Evolutionary conservation across 164 flowering plant genomes (phyloP).

Genomic region (Nymphaea thermarum): DNA sequence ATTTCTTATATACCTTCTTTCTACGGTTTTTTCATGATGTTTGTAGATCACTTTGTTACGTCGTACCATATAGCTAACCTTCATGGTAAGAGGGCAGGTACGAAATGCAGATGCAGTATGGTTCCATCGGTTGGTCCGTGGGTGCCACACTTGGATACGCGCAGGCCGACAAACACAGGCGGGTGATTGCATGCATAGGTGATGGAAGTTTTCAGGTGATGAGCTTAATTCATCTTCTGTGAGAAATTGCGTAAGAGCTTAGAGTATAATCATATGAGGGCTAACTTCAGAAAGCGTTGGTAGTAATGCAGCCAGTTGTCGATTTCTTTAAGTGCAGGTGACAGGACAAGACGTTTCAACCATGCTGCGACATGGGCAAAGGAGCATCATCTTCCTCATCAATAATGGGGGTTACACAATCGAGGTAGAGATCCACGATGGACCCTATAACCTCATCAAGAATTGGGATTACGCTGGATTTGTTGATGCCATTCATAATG

Average conservation of each 20-base stretch:
- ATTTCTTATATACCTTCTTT: neutral
- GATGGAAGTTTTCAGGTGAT: constrained; percentile 63
- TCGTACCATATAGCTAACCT: too few relatives aligned
- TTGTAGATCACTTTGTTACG: too few relatives aligned
- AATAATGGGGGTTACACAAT: constrained; percentile 77
- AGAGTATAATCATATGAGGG: neutral
- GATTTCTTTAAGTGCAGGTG: constrained; percentile 25
- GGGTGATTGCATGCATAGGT: constrained; percentile 88
- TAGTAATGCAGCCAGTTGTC: too few relatives aligned
- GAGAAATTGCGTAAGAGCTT: neutral
- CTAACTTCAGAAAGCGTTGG: too few relatives aligned
- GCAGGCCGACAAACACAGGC: constrained; percentile 58
- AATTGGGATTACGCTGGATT: constrained; percentile 77
- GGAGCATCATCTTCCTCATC: constrained; percentile 59
- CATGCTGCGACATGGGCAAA: constrained; percentile 67
- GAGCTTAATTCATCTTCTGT: too few relatives aligned
- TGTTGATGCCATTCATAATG: constrained; percentile 61
- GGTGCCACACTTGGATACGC: constrained; percentile 95
- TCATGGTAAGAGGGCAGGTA: neutral
- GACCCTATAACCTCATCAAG: constrained; percentile 81
- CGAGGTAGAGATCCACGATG: constrained; percentile 35
- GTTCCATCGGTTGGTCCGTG: constrained; percentile 70
- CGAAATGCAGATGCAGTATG: constrained; percentile 2
- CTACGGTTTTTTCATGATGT: neutral
- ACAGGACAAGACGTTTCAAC: constrained; percentile 82